Base-by-base conservation (phyloP, 441 rosid species). In the Brassica hybrid region DNA sequence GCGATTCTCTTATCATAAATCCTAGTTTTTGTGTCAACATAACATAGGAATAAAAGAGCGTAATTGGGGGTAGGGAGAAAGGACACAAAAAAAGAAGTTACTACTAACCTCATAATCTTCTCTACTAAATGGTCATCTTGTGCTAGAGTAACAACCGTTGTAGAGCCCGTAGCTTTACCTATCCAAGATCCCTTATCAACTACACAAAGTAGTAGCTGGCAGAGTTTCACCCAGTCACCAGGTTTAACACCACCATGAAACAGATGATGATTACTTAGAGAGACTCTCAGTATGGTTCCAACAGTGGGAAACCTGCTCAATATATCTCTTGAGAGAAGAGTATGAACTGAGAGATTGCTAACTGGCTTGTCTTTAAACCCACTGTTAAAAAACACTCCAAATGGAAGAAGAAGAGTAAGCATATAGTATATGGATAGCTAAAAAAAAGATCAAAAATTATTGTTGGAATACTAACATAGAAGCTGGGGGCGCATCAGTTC, bases 401-500 rank as follows among this genome's bases (percentile, higher is more conserved):
- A 58, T 6, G 65, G 9, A 18, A 65, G 57, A 65, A 66, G 30
- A 43, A 45, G 6, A 45, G n/a, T 12, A 63, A 71, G 61, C 59
- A 17, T 17, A 64, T 41, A 17, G 4, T 27, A 14, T 14, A 34
- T 63, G 45, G 7, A 14, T 14, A 61, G 38, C 18, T 60, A 12
- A 23, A 23, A 21, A 8, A 58, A 19, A 21, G 18, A 13, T 61
- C 38, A 25, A 25, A 25, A 25, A 25, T 1, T 27, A 3, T 48
- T 30, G 45, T 16, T 32, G 45, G 45, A 63, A 32, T 32, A 16
- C 67, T 32, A 14, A 63, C 45, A 63, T 32, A 38, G 72, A 72
- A 59, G 73, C 59, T 6, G 91, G 89, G 21, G 94, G 90, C 75
- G 88, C 80, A 87, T 95, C 99, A 69, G 97, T 93, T 73, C 98